phyloP scores from a whole-genome alignment of 106 monocot genomes.

The Chionographis japonica region DNA sequence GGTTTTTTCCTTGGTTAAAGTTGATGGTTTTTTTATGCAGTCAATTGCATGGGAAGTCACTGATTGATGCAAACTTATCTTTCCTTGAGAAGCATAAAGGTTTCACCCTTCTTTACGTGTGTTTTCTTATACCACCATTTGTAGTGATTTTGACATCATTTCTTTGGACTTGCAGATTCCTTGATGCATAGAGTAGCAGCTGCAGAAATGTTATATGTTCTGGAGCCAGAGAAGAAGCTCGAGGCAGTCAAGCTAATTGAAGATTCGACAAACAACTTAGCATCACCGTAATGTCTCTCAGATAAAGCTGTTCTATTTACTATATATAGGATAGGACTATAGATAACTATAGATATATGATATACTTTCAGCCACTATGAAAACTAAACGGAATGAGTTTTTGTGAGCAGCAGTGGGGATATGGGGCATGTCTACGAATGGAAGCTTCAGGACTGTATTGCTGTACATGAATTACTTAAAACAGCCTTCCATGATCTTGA shows the following conservation, averaged over 20 bases:
- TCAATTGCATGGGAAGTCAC: slow-evolving; percentile 74
- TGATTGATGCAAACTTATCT: slow-evolving; percentile 62
- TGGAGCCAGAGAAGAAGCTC: slow-evolving; percentile 66
- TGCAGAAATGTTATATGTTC: slow-evolving; percentile 80
- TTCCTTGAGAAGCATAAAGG: slow-evolving; percentile 83
- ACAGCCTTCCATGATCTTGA: slow-evolving; percentile 50
- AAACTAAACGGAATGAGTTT: not conserved
- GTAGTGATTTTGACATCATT: not conserved
- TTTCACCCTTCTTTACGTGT: slow-evolving; percentile 8
- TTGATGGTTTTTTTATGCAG: slow-evolving; percentile 32
- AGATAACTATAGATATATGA: not conserved
- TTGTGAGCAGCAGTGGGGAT: slow-evolving; percentile 37
- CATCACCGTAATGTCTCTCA: slow-evolving; percentile 24
- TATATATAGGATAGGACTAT: not conserved
- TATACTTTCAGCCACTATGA: not conserved
- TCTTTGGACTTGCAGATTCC: slow-evolving; percentile 46
- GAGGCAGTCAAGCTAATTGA: slow-evolving; percentile 85
- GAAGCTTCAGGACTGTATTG: slow-evolving; percentile 67
- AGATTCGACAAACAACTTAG: slow-evolving; percentile 47
- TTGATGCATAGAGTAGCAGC: slow-evolving; percentile 89
- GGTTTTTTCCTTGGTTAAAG: not conserved
- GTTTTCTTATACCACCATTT: not conserved
- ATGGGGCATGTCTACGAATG: slow-evolving; percentile 56
- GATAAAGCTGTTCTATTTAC: not conserved
- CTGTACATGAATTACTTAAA: slow-evolving; percentile 71